phyloP scores from a whole-genome alignment of 2,329 filamentous ascomycete species.

The Neofusicoccum laricinum region DNA sequence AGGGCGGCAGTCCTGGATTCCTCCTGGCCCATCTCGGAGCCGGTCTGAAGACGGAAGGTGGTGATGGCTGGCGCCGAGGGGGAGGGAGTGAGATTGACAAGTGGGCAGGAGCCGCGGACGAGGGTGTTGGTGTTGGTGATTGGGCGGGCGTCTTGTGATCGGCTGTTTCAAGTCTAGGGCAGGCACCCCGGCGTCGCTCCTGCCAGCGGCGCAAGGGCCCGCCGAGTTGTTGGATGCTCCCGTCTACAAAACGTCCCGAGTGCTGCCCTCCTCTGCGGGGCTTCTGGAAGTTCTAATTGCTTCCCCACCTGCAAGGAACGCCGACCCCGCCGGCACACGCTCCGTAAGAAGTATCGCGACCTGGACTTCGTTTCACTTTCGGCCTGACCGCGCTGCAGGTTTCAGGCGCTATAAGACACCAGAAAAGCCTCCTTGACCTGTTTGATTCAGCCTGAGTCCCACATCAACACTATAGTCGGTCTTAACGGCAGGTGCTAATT shows the following conservation, averaged over 20 bases:
- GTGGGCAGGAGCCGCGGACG: conserved; percentile 1
- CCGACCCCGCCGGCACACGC: neutral
- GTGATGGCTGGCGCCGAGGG: neutral
- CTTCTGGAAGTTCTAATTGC: conserved; percentile 1
- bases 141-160: conserved; percentile 6
- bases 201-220: neutral
- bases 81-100: neutral
- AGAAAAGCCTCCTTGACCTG: neutral
- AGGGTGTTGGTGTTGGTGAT: neutral
- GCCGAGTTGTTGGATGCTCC: neutral
- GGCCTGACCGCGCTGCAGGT: neutral
- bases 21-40: conserved; percentile 1
- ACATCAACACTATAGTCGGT: neutral
- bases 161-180: conserved; percentile 3
- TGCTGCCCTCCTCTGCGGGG: neutral
- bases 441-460: neutral
- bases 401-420: neutral
- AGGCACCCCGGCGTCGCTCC: neutral
- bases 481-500: neutral
- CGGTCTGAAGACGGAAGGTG: neutral
- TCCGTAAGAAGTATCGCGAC: neutral
- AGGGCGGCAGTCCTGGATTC: neutral
- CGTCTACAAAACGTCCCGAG: neutral
- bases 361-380: neutral
- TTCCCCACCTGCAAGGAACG: conserved; percentile 8